Conservation (phyloP, 2,329 filamentous ascomycete species). For the Penicillium sp. region DNA sequence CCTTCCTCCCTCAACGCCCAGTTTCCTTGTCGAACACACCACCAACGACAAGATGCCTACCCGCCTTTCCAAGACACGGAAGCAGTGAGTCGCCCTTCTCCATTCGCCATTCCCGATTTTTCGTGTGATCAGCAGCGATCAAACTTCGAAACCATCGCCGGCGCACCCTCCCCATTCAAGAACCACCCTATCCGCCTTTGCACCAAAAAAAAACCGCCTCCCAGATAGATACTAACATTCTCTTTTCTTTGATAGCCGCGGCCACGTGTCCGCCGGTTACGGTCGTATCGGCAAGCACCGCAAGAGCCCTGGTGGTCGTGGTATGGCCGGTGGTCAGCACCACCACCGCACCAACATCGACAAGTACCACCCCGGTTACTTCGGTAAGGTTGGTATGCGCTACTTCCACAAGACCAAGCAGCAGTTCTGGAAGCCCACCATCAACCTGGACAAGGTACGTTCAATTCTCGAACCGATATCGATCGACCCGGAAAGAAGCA, state of each 20-base stretch:
- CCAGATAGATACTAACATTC: conserved; percentile 29
- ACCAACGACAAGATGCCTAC: conserved; percentile 56
- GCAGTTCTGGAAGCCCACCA: conserved; percentile 97
- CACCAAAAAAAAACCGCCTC: no score
- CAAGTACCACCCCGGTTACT: conserved; percentile 99
- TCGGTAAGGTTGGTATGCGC: conserved; percentile 94
- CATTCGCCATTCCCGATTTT: conserved; percentile 17
- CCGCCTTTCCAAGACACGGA: conserved; percentile 56
- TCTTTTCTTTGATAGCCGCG: conserved; percentile 66
- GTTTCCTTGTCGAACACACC: conserved; percentile 45
- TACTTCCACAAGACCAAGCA: conserved; percentile 96
- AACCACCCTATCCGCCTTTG: no score
- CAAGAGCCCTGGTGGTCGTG: conserved; percentile 80
- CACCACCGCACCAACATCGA: conserved; percentile 93
- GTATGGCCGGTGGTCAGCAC: conserved; percentile 98
- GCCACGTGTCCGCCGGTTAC: conserved; percentile 97
- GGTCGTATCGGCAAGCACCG: conserved; percentile 99
- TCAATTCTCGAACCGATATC: conserved; percentile 12
- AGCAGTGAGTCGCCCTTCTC: conserved; percentile 47
- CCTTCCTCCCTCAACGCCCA: conserved; percentile 42
- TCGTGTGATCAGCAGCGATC: conserved; percentile 15
- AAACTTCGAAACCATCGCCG: conserved; percentile 20
- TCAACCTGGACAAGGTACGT: conserved; percentile 97
- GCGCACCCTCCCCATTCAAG: conserved; percentile 10
- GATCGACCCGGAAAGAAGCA: conserved; percentile 6